Conservation (phyloP, 2,329 filamentous ascomycete species). For the Chaetothyriales sp. region DNA sequence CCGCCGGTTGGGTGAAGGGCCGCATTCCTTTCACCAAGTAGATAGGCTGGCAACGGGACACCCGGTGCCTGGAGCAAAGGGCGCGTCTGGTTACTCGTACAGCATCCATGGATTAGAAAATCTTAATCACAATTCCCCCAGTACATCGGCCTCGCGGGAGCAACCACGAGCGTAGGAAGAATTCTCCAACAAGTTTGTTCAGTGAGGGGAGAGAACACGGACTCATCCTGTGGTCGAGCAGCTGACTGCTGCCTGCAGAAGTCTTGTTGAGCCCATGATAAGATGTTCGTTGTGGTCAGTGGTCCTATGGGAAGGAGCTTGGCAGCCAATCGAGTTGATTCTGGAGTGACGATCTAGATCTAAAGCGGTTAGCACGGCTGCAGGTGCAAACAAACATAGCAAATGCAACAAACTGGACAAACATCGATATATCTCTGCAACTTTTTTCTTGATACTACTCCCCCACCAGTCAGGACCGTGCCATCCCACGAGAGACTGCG, state of each 20-base stretch:
- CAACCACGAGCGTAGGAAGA: neutral
- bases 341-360: too few relatives aligned
- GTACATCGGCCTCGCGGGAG: neutral
- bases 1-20: neutral
- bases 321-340: neutral
- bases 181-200: neutral
- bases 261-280: neutral
- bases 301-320: neutral
- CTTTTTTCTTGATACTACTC: neutral
- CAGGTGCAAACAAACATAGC: neutral
- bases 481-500: neutral
- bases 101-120: neutral
- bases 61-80: neutral
- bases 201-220: neutral
- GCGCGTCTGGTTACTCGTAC: neutral
- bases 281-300: neutral
- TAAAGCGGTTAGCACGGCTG: too few relatives aligned
- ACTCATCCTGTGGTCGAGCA: neutral
- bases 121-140: neutral
- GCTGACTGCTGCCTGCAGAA: neutral
- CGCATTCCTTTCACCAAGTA: neutral
- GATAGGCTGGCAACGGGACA: neutral
- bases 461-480: neutral
- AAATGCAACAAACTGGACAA: neutral
- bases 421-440: neutral